A percentile compares a stretch with the other conserved stretches of the same genome.
Evolutionary conservation across 2,329 filamentous ascomycete species (phyloP).

Genomic region (Botryotinia convoluta): DNA sequence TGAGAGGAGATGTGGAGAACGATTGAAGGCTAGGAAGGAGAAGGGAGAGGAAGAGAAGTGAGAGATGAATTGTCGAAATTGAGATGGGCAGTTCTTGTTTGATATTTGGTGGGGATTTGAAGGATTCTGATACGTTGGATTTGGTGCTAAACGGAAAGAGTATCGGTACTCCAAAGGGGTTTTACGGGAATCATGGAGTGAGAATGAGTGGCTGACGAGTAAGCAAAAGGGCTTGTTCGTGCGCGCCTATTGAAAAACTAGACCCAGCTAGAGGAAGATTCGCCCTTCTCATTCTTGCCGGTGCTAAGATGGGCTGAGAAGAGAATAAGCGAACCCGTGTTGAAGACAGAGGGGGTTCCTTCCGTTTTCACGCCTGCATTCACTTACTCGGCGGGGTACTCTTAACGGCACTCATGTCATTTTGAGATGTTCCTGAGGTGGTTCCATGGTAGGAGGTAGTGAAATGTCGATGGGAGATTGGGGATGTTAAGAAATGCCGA

Average conservation of each 20-base stretch:
- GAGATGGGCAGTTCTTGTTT: not conserved
- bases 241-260: not conserved
- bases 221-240: not conserved
- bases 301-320: not conserved
- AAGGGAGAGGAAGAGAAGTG: not conserved
- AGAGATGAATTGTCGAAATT: not conserved
- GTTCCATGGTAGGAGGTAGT: not conserved
- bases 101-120: not conserved
- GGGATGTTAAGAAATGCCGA: not conserved
- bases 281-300: not conserved
- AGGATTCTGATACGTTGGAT: not conserved
- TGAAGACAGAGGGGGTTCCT: no score
- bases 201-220: not conserved
- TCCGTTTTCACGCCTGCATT: no score
- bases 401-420: no score
- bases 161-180: not conserved
- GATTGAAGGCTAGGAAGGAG: not conserved
- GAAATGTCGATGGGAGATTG: not conserved
- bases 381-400: no score
- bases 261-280: not conserved
- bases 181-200: not conserved
- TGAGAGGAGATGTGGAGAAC: slow-evolving; percentile 27
- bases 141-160: not conserved
- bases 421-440: not conserved
- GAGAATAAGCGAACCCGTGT: no score